A percentile compares a stretch with the other conserved stretches of the same genome.
These are phyloP conservation scores for Cryptococcus sp. DNA, from an alignment of 1,284 basidiomycete species.

Conservation along the genomic window DNA sequence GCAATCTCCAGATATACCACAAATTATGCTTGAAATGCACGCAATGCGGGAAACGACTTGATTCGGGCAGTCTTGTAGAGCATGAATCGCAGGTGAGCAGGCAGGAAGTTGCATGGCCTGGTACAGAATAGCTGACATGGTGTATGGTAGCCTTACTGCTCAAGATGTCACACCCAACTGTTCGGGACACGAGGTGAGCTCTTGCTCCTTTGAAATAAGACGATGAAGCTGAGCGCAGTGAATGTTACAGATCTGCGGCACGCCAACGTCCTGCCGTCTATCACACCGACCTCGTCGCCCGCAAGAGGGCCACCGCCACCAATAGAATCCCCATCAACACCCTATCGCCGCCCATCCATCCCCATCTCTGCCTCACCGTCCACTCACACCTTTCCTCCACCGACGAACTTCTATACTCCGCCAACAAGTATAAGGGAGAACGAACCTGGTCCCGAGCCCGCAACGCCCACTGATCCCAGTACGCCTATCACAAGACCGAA, in stretches of 20 bases:
- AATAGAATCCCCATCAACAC: constrained; percentile 9
- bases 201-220: neutral
- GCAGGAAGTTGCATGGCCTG: neutral
- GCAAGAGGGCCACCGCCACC: constrained; percentile 20
- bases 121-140: neutral
- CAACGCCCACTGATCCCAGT: constrained; percentile 18
- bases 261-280: constrained; percentile 31
- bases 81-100: constrained; percentile 48
- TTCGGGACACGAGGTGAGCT: constrained; percentile 49
- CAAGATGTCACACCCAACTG: constrained; percentile 47
- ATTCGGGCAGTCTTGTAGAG: constrained; percentile 50
- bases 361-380: constrained; percentile 14
- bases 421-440: constrained; percentile 12
- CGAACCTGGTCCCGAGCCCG: constrained; percentile 20
- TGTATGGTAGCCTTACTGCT: constrained; percentile 45
- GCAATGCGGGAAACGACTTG: constrained; percentile 51
- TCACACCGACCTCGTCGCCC: constrained; percentile 20
- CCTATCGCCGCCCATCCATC: constrained; percentile 17
- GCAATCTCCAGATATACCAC: constrained; percentile 50
- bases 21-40: constrained; percentile 54
- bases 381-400: constrained; percentile 21
- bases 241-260: constrained; percentile 43
- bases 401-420: constrained; percentile 37
- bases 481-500: constrained; percentile 40
- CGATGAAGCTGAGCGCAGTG: neutral